These are phyloP conservation scores for Globisporangium sylvaticum DNA, from an alignment of 352 stramenopile genomes.

Conservation along the genomic window DNA sequence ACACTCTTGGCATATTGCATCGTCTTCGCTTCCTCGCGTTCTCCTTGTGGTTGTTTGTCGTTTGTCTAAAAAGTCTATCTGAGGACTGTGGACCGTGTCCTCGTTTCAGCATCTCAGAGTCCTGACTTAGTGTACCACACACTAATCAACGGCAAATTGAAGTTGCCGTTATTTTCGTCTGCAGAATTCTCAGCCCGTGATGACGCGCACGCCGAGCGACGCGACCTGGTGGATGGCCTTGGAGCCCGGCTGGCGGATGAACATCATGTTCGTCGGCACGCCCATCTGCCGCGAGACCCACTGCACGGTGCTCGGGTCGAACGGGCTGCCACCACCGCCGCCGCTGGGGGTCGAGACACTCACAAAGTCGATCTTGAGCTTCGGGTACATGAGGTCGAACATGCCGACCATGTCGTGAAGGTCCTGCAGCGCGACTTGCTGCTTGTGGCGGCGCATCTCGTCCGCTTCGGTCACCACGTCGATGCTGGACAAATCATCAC, in stretches of 20 bases:
- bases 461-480: conserved; percentile 34
- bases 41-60: not conserved
- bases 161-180: conserved; percentile 3
- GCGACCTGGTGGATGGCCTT: conserved; percentile 89
- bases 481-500: conserved; percentile 28
- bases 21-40: not conserved
- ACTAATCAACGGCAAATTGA: not conserved
- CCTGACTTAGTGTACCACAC: not conserved
- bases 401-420: conserved; percentile 72
- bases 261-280: conserved; percentile 92
- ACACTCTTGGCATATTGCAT: conserved; percentile 70
- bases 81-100: not conserved
- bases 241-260: conserved; percentile 88
- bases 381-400: conserved; percentile 91
- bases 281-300: conserved; percentile 74
- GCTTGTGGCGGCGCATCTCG: conserved; percentile 25
- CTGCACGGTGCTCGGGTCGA: conserved; percentile 82
- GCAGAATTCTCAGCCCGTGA: conserved; percentile 58
- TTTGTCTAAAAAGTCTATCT: not conserved
- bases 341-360: conserved; percentile 24
- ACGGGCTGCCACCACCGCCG: conserved; percentile 38
- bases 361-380: conserved; percentile 89
- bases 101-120: not conserved
- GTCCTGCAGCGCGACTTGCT: conserved; percentile 47
- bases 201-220: conserved; percentile 83